Evolutionary conservation across 2,329 filamentous ascomycete genomes (phyloP).

Genomic region (Phaeosphaeria sp.): DNA sequence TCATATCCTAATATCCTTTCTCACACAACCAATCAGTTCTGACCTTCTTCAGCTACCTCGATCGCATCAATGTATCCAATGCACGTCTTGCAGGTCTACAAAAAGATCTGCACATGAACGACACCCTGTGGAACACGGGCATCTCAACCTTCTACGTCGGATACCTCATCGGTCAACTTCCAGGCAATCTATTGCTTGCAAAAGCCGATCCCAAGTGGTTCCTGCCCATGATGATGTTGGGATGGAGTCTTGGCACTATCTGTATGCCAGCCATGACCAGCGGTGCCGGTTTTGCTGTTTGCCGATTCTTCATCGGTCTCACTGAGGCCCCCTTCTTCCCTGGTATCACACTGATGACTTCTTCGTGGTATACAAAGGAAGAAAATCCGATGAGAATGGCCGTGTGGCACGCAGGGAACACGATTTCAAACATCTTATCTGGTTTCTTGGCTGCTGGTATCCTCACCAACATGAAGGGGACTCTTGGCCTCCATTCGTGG

Average conservation of each 20-base stretch:
- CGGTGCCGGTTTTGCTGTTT: constrained; percentile 44
- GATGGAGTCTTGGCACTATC: constrained; percentile 53
- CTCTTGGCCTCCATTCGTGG: constrained; percentile 44
- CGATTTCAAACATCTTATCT: constrained; percentile 55
- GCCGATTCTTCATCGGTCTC: constrained; percentile 48
- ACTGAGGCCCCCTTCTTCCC: constrained; percentile 50
- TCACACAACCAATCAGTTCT: not conserved
- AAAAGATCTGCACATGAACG: constrained; percentile 40
- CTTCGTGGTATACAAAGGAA: constrained; percentile 57
- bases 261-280: constrained; percentile 53
- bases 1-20: not conserved
- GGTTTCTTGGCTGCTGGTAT: constrained; percentile 56
- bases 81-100: constrained; percentile 49
- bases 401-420: constrained; percentile 56
- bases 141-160: constrained; percentile 56
- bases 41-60: constrained; percentile 41
- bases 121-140: constrained; percentile 47
- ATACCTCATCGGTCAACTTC: constrained; percentile 56
- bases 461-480: constrained; percentile 53
- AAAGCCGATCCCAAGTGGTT: constrained; percentile 45
- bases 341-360: constrained; percentile 46
- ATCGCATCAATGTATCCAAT: constrained; percentile 51
- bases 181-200: constrained; percentile 56
- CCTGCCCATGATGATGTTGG: constrained; percentile 51
- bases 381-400: constrained; percentile 56